Conservation (phyloP, 2,329 filamentous ascomycete genomes). For the Fusarium sp. region DNA sequence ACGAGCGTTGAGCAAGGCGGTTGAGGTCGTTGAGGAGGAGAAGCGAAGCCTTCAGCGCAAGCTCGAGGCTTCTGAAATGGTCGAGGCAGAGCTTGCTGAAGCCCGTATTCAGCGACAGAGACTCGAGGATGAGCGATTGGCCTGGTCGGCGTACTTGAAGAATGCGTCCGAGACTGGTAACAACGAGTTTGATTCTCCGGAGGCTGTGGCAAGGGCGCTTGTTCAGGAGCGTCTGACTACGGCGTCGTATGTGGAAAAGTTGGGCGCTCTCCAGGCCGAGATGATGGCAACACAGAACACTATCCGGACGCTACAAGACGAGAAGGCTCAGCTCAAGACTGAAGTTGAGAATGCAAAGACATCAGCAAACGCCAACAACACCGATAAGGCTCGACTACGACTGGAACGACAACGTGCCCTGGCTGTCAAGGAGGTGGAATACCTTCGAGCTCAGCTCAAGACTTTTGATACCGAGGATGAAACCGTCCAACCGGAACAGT, state of each 20-base stretch:
- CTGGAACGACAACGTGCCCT: conserved; percentile 87
- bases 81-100: conserved; percentile 83
- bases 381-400: conserved; percentile 77
- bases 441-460: conserved; percentile 90
- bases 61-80: conserved; percentile 76
- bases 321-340: conserved; percentile 70
- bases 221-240: conserved; percentile 84
- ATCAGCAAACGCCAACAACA: conserved; percentile 56
- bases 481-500: conserved; percentile 83
- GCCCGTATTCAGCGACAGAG: conserved; percentile 84
- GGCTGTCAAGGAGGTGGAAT: conserved; percentile 92
- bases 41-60: conserved; percentile 85
- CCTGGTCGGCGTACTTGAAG: conserved; percentile 89
- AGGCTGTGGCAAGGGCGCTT: conserved; percentile 85
- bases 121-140: conserved; percentile 85
- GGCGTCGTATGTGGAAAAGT: conserved; percentile 80
- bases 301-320: conserved; percentile 76
- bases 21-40: conserved; percentile 95
- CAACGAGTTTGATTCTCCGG: conserved; percentile 87
- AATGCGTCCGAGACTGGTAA: conserved; percentile 69
- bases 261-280: conserved; percentile 84
- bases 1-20: conserved; percentile 83
- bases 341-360: conserved; percentile 78
- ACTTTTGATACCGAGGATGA: conserved; percentile 88
- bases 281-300: conserved; percentile 79